Conservation (phyloP, 192 early-diverging fungal genomes). For the Linnemannia elongata region DNA sequence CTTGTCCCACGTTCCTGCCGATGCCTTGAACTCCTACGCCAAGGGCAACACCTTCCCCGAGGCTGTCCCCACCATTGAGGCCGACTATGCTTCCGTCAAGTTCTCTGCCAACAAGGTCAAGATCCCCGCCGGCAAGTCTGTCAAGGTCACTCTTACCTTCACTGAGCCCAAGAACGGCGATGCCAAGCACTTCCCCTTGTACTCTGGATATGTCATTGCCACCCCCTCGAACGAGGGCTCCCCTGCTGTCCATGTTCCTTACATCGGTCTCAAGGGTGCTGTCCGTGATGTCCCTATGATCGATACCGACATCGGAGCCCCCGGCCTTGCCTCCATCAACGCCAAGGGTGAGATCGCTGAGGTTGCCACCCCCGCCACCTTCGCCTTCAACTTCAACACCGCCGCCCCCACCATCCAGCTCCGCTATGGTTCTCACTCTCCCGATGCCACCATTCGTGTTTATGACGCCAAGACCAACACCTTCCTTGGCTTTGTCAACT, state of each 20-base stretch:
- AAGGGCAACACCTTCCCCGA: not conserved
- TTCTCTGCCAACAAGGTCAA: conserved; percentile 23
- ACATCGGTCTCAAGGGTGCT: conserved; percentile 61
- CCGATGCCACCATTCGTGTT: conserved; percentile 16
- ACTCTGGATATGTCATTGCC: conserved; percentile 62
- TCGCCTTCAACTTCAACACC: conserved; percentile 6
- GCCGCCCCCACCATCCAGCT: not conserved
- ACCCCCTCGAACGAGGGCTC: conserved; percentile 31
- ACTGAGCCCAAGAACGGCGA: conserved; percentile 26
- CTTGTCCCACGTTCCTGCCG: conserved; percentile 43
- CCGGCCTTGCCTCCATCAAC: conserved; percentile 18
- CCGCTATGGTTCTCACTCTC: conserved; percentile 28
- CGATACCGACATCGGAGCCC: conserved; percentile 22
- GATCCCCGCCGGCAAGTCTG: conserved; percentile 23
- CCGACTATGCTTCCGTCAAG: conserved; percentile 23
- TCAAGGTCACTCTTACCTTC: conserved; percentile 27
- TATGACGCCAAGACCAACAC: not conserved
- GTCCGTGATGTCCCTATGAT: conserved; percentile 58
- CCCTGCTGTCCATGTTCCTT: conserved; percentile 57
- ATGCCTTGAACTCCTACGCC: conserved; percentile 39
- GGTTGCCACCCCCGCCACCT: not conserved
- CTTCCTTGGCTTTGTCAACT: conserved; percentile 12
- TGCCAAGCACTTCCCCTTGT: conserved; percentile 43
- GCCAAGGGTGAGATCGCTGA: not conserved
- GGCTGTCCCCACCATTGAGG: conserved; percentile 3